phyloP scores from a whole-genome alignment of 495 filamentous ascomycete genomes.

The Tuber borchii region DNA sequence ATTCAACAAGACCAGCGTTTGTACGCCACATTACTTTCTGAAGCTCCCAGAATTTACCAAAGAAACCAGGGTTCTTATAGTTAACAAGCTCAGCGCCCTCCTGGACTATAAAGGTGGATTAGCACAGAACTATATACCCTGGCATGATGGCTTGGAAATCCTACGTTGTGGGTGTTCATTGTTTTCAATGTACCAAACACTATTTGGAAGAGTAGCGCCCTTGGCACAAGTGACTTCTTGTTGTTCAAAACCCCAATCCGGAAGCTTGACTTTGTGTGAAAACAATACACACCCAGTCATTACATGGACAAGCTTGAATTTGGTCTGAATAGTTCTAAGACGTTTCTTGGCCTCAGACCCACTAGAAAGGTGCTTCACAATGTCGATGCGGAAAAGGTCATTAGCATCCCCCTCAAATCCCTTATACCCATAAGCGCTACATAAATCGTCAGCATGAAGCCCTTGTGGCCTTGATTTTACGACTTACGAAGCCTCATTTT shows the following conservation, averaged over 20 bases:
- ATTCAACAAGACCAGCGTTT: conserved; percentile 92
- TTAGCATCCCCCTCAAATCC: conserved; percentile 96
- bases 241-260: conserved; percentile 93
- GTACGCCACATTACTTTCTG: conserved; percentile 99
- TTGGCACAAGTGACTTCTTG: conserved; percentile 98
- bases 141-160: not conserved
- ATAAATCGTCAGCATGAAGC: not conserved
- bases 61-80: conserved; percentile 88
- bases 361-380: conserved; percentile 83
- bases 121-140: not conserved
- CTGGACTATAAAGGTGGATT: conserved; percentile 45
- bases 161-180: conserved; percentile 66
- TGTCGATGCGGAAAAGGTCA: conserved; percentile 90
- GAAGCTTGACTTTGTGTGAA: conserved; percentile 97
- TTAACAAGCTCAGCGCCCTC: conserved; percentile 82
- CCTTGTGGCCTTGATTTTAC: not conserved
- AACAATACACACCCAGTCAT: conserved; percentile 97
- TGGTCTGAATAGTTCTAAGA: conserved; percentile 88
- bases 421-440: conserved; percentile 80
- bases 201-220: conserved; percentile 88
- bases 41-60: conserved; percentile 99
- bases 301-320: conserved; percentile 87
- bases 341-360: conserved; percentile 71
- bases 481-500: conserved; percentile 75
- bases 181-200: conserved; percentile 88